A percentile compares a stretch with the other conserved stretches of the same genome.
Evolutionary conservation across 2,329 filamentous ascomycete species (phyloP).

Genomic region (Cordyceps javanica): DNA sequence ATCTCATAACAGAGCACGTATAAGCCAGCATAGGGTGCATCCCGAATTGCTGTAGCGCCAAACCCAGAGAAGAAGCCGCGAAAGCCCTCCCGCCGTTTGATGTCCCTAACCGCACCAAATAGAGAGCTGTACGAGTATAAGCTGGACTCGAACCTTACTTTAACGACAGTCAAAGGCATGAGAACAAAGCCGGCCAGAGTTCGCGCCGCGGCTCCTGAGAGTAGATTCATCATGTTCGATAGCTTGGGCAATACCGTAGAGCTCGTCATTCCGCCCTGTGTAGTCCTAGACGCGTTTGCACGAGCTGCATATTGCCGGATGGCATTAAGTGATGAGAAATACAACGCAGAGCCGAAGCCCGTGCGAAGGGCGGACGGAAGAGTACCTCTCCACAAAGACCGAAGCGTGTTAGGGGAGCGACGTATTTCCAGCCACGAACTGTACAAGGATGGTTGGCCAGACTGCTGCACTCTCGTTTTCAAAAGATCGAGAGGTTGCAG

Average conservation of each 20-base stretch:
- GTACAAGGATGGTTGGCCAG: slow-evolving; percentile 59
- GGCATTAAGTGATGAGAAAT: slow-evolving; percentile 83
- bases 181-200: slow-evolving; percentile 83
- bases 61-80: slow-evolving; percentile 90
- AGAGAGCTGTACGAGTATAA: slow-evolving; percentile 80
- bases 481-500: slow-evolving; percentile 93
- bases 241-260: slow-evolving; percentile 77
- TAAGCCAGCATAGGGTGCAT: slow-evolving; percentile 93
- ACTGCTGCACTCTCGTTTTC: slow-evolving; percentile 94
- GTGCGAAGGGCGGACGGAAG: slow-evolving; percentile 89
- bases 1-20: slow-evolving; percentile 95
- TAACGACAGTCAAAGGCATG: slow-evolving; percentile 95
- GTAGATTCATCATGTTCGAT: slow-evolving; percentile 76
- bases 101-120: slow-evolving; percentile 65
- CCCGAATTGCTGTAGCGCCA: slow-evolving; percentile 84
- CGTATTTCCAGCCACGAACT: slow-evolving; percentile 33
- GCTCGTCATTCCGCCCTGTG: slow-evolving; percentile 19
- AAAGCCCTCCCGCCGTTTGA: slow-evolving; percentile 64
- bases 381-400: slow-evolving; percentile 85
- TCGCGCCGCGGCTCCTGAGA: slow-evolving; percentile 76
- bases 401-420: slow-evolving; percentile 54
- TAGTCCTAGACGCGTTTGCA: slow-evolving; percentile 16
- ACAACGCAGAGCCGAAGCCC: slow-evolving; percentile 85
- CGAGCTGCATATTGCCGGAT: slow-evolving; percentile 55
- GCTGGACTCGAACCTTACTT: slow-evolving; percentile 89